Evolutionary conservation across 2,329 filamentous ascomycete species (phyloP).

Genomic region (Aspergillus pseudoterreus): DNA sequence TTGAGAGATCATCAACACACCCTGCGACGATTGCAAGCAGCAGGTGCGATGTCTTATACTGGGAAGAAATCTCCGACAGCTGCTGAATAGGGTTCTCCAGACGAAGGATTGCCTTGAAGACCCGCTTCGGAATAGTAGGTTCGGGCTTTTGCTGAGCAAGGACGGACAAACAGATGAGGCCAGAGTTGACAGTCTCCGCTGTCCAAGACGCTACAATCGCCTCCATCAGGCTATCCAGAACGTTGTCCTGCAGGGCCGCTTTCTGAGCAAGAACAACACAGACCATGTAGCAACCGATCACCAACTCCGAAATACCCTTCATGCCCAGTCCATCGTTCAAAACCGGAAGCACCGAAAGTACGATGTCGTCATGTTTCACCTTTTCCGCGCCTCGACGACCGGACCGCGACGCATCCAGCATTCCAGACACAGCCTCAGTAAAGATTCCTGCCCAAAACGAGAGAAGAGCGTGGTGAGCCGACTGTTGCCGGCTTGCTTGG

Average conservation of each 20-base stretch:
- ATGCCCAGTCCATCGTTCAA: conserved; percentile 75
- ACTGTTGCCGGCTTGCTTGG: conserved; percentile 65
- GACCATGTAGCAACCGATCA: conserved; percentile 88
- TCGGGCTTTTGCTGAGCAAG: conserved; percentile 75
- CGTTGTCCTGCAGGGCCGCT: conserved; percentile 70
- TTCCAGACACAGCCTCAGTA: conserved; percentile 78
- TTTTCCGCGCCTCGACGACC: conserved; percentile 72
- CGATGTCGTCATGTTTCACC: conserved; percentile 73
- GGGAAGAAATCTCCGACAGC: conserved; percentile 30
- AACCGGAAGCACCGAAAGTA: conserved; percentile 65
- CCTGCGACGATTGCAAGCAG: conserved; percentile 35
- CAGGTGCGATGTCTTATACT: conserved; percentile 32
- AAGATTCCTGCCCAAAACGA: conserved; percentile 89
- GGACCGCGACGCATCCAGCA: conserved; percentile 72
- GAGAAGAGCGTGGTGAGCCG: conserved; percentile 72
- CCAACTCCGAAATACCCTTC: conserved; percentile 71
- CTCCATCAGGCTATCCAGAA: conserved; percentile 86
- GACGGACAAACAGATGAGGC: conserved; percentile 74
- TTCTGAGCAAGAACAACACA: conserved; percentile 82
- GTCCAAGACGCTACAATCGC: conserved; percentile 77
- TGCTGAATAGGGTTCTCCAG: conserved; percentile 30
- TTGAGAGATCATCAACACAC: conserved; percentile 31
- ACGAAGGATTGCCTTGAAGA: conserved; percentile 54
- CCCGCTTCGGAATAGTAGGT: conserved; percentile 64
- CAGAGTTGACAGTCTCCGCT: conserved; percentile 66